Percentiles rank a stretch among this genome's conserved stretches.
Evolutionary conservation across 2,329 filamentous ascomycete species (phyloP).

Genomic region (Escovopsis sp.): DNA sequence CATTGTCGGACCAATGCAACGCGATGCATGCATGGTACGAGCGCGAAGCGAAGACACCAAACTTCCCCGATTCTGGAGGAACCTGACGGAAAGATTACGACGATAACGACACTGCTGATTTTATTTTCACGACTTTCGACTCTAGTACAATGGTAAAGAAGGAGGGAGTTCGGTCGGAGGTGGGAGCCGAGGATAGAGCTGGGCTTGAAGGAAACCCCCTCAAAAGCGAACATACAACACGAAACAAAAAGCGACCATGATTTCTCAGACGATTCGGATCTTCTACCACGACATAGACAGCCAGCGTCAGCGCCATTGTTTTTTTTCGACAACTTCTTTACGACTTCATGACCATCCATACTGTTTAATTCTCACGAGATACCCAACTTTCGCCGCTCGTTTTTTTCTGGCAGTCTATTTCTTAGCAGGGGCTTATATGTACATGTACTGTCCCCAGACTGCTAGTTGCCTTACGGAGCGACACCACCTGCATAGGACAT

Average conservation of each 20-base stretch:
- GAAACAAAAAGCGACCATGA: slow-evolving; percentile 5
- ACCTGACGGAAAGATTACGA: slow-evolving; percentile 30
- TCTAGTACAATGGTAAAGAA: neutral
- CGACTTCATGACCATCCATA: slow-evolving; percentile 3
- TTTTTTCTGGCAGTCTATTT: slow-evolving; percentile 1
- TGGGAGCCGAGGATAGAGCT: too few species aligned
- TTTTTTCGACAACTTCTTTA: slow-evolving; percentile 3
- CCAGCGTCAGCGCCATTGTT: slow-evolving; percentile 4
- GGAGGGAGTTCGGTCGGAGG: too few species aligned
- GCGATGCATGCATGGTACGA: slow-evolving; percentile 37
- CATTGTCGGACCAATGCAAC: slow-evolving; percentile 84
- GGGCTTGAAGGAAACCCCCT: too few species aligned
- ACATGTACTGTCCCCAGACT: too few species aligned
- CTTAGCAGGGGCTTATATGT: too few species aligned
- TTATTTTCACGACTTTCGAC: neutral
- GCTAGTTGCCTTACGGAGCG: too few species aligned
- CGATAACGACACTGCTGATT: slow-evolving; percentile 1
- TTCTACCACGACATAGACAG: slow-evolving; percentile 22
- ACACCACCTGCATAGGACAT: too few species aligned
- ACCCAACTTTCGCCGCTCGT: slow-evolving; percentile 7
- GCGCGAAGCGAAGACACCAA: slow-evolving; percentile 29
- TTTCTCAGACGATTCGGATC: slow-evolving; percentile 1
- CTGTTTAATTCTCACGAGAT: slow-evolving; percentile 6
- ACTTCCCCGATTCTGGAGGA: slow-evolving; percentile 32
- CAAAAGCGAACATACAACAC: too few species aligned